Evolutionary conservation across 345 rosid genomes (phyloP).

Genomic region (Leavenworthia alabamica): DNA sequence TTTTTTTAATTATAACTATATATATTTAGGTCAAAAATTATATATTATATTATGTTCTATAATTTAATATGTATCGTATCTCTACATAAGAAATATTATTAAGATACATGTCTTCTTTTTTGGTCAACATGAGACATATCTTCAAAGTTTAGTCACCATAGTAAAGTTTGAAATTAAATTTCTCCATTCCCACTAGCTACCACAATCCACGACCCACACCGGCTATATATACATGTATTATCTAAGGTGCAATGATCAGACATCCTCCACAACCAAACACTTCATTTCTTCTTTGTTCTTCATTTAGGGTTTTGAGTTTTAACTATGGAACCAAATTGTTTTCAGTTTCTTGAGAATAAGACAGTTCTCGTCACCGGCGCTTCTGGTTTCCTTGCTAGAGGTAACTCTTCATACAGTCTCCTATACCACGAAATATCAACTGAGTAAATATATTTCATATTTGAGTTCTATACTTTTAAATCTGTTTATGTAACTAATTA

Average conservation of each 20-base stretch:
- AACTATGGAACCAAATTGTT: constrained; percentile 13
- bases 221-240: background rate
- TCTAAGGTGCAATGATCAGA: background rate
- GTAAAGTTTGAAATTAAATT: too few species aligned
- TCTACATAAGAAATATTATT: too few species aligned
- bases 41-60: too few species aligned
- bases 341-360: constrained; percentile 32
- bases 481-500: background rate
- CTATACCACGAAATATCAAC: background rate
- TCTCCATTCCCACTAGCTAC: too few species aligned
- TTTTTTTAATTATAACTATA: too few species aligned
- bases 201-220: background rate
- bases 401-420: background rate
- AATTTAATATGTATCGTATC: too few species aligned
- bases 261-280: background rate
- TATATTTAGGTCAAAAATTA: too few species aligned
- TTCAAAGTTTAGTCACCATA: too few species aligned
- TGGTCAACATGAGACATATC: too few species aligned
- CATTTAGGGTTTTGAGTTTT: background rate
- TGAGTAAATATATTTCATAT: background rate
- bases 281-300: background rate
- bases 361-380: constrained; percentile 38
- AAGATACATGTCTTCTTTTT: too few species aligned
- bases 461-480: background rate
- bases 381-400: constrained; percentile 28